Evolutionary conservation across 768 basidiomycete genomes (phyloP), one percentile per base, ranked within the genome.

Genomic region (Coprinopsis cinerea): DNA sequence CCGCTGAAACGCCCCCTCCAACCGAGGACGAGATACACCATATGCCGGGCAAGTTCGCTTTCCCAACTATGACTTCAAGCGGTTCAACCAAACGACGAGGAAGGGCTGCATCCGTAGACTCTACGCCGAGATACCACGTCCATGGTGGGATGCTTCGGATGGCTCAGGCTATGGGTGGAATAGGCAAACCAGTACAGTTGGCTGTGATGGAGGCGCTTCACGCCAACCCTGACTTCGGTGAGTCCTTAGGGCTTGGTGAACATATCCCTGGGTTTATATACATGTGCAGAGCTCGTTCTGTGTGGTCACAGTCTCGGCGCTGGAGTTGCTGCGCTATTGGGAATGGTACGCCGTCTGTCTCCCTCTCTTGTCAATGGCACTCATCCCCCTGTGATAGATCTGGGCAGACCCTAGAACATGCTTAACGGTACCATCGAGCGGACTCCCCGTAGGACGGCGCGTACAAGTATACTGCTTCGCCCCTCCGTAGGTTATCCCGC

Each of bases 221-320:
- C 59, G 69, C 72, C 52, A 89, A 92, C 64, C 76, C 77, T 7
- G 81, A 77, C 43, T 92, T 87, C 61, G 84, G 87, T 88, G 52
- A 51, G 81, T 70, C 7, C 26, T 11, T 15, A 25, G 55, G 55
- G 17, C 44, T 40, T 24, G 41, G 20, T 23, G n/a, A 22, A 26
- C 39, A 9, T 6, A 7, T 18, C 27, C 9, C 17, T 1, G 24
- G 24, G 42, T 18, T 37, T 6, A 45, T n/a, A 42, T 39, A 26
- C 27, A 15, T 35, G 9, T 36, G 6, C 55, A 85, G 83, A 86
- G 51, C 69, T 92, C 22, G 78, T 90, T 11, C 66, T 92, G 34
- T 87, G 84, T 56, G 90, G 90, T 24, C 90, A 92, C 60, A 88
- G 85, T 63, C 76, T 92, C 2, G 90, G 90, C 15, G 88, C 88